Base-by-base conservation (phyloP, 2,329 filamentous ascomycete genomes). In the Pyricularia grisea region DNA sequence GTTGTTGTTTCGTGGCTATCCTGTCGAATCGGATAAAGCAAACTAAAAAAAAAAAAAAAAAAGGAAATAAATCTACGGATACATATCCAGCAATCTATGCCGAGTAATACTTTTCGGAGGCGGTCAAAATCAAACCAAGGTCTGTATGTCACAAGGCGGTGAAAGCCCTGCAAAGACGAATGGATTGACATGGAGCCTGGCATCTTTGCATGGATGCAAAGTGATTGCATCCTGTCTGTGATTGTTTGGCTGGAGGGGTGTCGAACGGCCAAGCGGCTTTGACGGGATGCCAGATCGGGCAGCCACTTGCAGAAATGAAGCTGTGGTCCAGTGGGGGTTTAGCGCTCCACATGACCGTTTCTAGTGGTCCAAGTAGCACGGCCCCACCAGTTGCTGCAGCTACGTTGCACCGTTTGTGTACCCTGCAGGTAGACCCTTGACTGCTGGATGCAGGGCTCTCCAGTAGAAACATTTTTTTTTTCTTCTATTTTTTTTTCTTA, bases 381-480 rank as follows among this genome's bases (percentile, higher is more conserved):
- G 67, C 55, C 67, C 67, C 67, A 60, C 67, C 67, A 42, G 67
- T 68, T 64, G 67, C 67, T 68, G 67, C 67, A 68, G 67, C 67
- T 68, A 68, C 58, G 20, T 33, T 33, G 66, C 20, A 31, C 66
- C 55, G 30, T 33, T 61, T 61, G 58, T 61, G 58, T 61, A 61
- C 58, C 58, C 58, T 61, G 58, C 23, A 61, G 58, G 10, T 25
- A 61, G 58, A 61, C 58, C 58, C 58, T 61, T 17, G 58, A 61
- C 58, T 61, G 58, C 58, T 27, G 58, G 58, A 61, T 27, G 42
- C 42, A 50, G 42, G 42, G 42, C 65, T 66, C 65, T 17, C 23
- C 14, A 61, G 58, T 61, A 27, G 10, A 27, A 61, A 5, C 11
- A 33, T 60, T 42, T 66, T 66, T 66, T 66, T 42, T 68, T 64